Conservation (phyloP, 2,329 filamentous ascomycete genomes). For the Chaetothyriales sp. region DNA sequence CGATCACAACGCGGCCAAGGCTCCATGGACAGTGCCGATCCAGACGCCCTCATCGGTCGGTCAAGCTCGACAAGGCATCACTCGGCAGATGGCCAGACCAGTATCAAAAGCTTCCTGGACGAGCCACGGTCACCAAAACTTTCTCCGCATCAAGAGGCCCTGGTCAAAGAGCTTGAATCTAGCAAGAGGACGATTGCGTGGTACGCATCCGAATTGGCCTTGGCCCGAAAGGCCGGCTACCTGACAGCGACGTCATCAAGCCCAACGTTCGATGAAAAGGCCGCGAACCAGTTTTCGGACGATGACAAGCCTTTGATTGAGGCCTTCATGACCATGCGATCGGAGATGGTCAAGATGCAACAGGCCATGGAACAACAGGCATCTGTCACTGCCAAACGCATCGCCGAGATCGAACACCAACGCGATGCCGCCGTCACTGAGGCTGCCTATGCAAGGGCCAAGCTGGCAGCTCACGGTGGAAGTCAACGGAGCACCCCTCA, state of each 20-base stretch:
- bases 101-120: slow-evolving; percentile 28
- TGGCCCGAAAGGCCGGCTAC: slow-evolving; percentile 85
- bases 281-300: slow-evolving; percentile 69
- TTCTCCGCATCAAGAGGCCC: slow-evolving; percentile 41
- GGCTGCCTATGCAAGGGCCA: slow-evolving; percentile 88
- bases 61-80: slow-evolving; percentile 17
- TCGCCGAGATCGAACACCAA: slow-evolving; percentile 89
- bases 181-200: slow-evolving; percentile 81
- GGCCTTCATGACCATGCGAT: slow-evolving; percentile 79
- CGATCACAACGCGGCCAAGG: slow-evolving; percentile 48
- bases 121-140: slow-evolving; percentile 33
- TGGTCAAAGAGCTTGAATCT: slow-evolving; percentile 76
- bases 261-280: slow-evolving; percentile 61
- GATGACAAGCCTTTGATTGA: slow-evolving; percentile 87
- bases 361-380: slow-evolving; percentile 80
- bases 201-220: slow-evolving; percentile 88
- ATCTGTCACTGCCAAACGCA: slow-evolving; percentile 67
- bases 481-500: slow-evolving; percentile 39
- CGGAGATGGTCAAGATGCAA: slow-evolving; percentile 81
- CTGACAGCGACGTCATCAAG: slow-evolving; percentile 55
- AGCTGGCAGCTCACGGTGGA: slow-evolving; percentile 65
- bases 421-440: slow-evolving; percentile 88
- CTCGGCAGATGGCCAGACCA: slow-evolving; percentile 28
- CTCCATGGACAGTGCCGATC: slow-evolving; percentile 55
- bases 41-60: slow-evolving; percentile 35